Evolutionary conservation across 2,329 filamentous ascomycete species (phyloP).

Genomic region (Scedosporium minutisporum): DNA sequence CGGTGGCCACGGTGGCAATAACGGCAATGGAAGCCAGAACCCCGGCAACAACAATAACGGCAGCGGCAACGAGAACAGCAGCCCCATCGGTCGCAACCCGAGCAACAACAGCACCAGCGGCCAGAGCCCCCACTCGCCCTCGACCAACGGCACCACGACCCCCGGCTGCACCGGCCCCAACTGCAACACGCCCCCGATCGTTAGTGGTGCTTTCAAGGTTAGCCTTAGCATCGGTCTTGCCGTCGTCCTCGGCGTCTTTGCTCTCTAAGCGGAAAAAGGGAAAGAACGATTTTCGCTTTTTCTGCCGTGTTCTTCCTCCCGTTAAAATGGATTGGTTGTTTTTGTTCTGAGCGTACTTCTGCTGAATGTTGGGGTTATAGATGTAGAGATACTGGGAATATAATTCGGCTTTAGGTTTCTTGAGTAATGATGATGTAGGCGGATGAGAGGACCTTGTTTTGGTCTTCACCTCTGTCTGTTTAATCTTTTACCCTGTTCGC

Average conservation of each 20-base stretch:
- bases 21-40: background rate
- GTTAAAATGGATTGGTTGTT: background rate
- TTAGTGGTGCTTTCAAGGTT: background rate
- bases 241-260: background rate
- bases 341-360: too few species aligned
- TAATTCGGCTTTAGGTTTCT: too few species aligned
- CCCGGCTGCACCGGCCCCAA: background rate
- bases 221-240: constrained; percentile 2
- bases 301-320: background rate
- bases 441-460: background rate
- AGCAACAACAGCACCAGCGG: too few species aligned
- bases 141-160: background rate
- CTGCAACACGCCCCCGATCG: background rate
- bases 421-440: too few species aligned
- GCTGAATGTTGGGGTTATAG: too few species aligned
- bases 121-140: background rate
- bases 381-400: too few species aligned
- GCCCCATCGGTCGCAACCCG: background rate
- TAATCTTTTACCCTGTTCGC: background rate
- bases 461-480: background rate
- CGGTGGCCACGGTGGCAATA: too few species aligned
- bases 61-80: background rate
- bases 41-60: background rate
- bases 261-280: background rate
- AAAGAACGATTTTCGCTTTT: background rate